Base-by-base conservation (phyloP, 805 yeast species). In the Isabelozyma heimii region DNA sequence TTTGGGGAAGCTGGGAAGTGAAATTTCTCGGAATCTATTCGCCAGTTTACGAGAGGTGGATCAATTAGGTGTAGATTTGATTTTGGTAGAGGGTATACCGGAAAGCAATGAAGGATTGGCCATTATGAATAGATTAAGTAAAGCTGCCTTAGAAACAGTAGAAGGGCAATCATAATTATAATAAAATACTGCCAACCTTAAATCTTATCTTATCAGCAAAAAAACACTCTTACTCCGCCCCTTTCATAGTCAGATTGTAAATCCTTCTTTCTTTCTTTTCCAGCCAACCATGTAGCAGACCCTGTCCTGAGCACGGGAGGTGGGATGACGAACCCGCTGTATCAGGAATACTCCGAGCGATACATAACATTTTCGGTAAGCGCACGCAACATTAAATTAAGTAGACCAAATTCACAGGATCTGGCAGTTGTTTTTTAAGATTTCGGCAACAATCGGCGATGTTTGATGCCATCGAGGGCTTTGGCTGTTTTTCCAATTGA, bases 41-140 rank as follows among this genome's bases (percentile, higher is more conserved):
- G 79, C 84, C 15, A 64, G 73, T 26, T 74, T 94, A 47, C 76
- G 99, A 57, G 83, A 84, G 40, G 84, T 89, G 13, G 99, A 94
- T 62, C 86, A 81, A 47, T 53, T 66, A 17, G 79, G 76, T 1
- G 91, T 83, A 2, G 90, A 87, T 51, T 55, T 82, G 37, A 90
- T 94, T 8, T 74, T 94, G 43, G 91, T 91, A 0, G 97, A 91
- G 64, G 96, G 96, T 0, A 81, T 91, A 7, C 81, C 74, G 26
- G 91, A 87, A 54, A 69, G 73, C 1, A 78, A 85, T 46, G 94
- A 91, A 61, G 99, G 99, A 0, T 73, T 91, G 48, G 99, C 99
- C 0, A 86, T 94, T 37, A 92, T 94, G 97, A 94, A 94, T 64
- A 72, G 99, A 57, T 72, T 92, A 30, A 75, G 79, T 35, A 91